Conservation (phyloP, 2,329 filamentous ascomycete genomes). For the Epichloe bromicola region DNA sequence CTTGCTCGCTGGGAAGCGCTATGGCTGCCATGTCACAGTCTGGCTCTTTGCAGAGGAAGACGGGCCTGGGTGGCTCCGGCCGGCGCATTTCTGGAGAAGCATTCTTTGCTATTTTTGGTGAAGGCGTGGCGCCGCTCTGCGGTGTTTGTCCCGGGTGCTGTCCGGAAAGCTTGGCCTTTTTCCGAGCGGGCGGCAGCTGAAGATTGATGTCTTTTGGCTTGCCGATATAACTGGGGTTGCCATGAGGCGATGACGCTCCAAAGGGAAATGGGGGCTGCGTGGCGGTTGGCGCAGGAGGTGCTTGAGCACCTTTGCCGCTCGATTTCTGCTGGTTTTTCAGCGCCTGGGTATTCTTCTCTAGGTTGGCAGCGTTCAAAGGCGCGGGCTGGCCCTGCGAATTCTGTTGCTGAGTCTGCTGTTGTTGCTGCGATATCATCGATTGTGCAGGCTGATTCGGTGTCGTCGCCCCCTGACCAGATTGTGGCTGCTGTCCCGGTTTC, state of each 20-base stretch:
- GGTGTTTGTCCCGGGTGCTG: conserved; percentile 26
- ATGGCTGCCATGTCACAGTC: conserved; percentile 38
- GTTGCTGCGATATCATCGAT: conserved; percentile 7
- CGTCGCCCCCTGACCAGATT: conserved; percentile 14
- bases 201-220: conserved; percentile 41
- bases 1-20: conserved; percentile 42
- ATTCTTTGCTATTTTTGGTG: conserved; percentile 35
- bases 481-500: conserved; percentile 11
- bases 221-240: conserved; percentile 42
- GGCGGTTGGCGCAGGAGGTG: conserved; percentile 44
- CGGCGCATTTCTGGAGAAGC: conserved; percentile 32
- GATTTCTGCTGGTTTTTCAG: conserved; percentile 26
- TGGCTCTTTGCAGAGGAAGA: conserved; percentile 37
- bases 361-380: conserved; percentile 32
- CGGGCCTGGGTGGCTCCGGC: conserved; percentile 25
- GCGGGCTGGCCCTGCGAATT: conserved; percentile 13
- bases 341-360: conserved; percentile 38
- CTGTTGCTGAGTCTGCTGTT: conserved; percentile 13
- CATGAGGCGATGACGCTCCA: conserved; percentile 43
- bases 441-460: conserved; percentile 14
- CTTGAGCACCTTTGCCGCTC: conserved; percentile 31
- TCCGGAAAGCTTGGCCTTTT: conserved; percentile 37
- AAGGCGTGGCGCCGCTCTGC: conserved; percentile 26
- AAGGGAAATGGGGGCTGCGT: conserved; percentile 44
- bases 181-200: conserved; percentile 43